Base-by-base conservation (phyloP, 2,329 filamentous ascomycete species). In the Aspergillus awamori region DNA sequence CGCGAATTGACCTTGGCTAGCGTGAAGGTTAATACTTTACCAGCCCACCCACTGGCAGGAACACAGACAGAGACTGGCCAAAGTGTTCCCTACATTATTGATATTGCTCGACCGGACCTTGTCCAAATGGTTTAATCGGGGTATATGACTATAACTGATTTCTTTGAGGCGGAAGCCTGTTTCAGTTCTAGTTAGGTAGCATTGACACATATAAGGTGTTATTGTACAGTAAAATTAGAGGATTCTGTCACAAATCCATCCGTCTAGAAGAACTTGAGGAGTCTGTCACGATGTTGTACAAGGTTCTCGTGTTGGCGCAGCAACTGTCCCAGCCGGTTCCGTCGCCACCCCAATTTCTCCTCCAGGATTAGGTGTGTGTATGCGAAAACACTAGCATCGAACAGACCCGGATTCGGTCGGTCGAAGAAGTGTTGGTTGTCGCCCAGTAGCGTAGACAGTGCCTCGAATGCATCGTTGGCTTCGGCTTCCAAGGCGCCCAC, bases 331-430 rank as follows among this genome's bases (percentile, higher is more conserved):
- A 96, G 77, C 57, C 82, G 80, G 62, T 83, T 83, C 59, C 91
- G 86, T 61, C 79, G 80, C 90, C 91, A 93, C 1, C 77, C 80
- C 65, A 92, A 70, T 2, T 69, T 70, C 36, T 87, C 83, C 62
- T 90, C 87, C 55, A 96, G 77, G 56, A 98, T 81, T 54, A 96
- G 80, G 75, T 96, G 87, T 0, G 91, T 93, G 76, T 97, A 99
- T 3, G 92, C 88, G 78, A 97, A 98, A 2, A 98, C 86, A 57
- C 87, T 87, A 6, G 94, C 93, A 77, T 99, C 95, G 68, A 98
- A 94, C 24, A 94, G 72, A 0, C 88, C 87, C 0, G 94, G 92
- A 15, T 76, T 73, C 30, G 75, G 54, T 60, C 74, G 72, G 4
- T 80, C 83, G 70, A 89, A 89, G 74, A 90, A 91, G 81, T 87